Conservation (phyloP, 768 basidiomycete species). For the Trametes sanguinea region DNA sequence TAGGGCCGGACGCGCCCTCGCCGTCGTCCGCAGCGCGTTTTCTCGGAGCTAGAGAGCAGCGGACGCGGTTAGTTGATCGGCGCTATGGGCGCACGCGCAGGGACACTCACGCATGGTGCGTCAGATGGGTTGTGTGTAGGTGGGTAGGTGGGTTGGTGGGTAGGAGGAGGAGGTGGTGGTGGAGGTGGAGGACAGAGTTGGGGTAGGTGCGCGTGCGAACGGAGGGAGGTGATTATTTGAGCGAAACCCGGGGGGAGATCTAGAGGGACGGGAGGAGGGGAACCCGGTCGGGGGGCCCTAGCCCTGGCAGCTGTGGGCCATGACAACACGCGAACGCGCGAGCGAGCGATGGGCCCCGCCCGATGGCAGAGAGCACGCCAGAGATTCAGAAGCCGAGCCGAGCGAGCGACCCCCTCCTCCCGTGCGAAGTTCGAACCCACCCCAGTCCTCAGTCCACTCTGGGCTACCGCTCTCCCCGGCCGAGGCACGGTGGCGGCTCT, state of each 20-base stretch:
- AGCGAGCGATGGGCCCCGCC: no score
- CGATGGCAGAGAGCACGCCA: no score
- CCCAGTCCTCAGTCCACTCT: no score
- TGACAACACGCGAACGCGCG: no score
- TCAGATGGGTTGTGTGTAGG: background rate
- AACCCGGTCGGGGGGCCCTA: no score
- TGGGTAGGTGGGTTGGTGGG: background rate
- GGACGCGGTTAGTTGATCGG: background rate
- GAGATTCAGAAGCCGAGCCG: no score
- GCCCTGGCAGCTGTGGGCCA: no score
- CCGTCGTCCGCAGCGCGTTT: constrained; percentile 33
- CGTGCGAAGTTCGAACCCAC: no score
- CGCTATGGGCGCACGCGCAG: background rate
- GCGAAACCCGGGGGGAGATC: background rate
- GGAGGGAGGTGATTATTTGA: constrained; percentile 1
- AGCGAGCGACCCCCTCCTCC: no score
- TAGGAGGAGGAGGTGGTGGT: background rate
- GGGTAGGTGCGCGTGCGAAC: constrained; percentile 6
- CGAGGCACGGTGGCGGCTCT: no score
- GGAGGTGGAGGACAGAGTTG: background rate
- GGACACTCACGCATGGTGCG: constrained; percentile 17
- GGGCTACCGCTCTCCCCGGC: no score
- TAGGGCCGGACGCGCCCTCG: constrained; percentile 16
- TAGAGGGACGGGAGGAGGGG: background rate
- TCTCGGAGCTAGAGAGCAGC: constrained; percentile 10